Conservation (phyloP, 495 filamentous ascomycete species). For the Annulohypoxylon stygium region DNA sequence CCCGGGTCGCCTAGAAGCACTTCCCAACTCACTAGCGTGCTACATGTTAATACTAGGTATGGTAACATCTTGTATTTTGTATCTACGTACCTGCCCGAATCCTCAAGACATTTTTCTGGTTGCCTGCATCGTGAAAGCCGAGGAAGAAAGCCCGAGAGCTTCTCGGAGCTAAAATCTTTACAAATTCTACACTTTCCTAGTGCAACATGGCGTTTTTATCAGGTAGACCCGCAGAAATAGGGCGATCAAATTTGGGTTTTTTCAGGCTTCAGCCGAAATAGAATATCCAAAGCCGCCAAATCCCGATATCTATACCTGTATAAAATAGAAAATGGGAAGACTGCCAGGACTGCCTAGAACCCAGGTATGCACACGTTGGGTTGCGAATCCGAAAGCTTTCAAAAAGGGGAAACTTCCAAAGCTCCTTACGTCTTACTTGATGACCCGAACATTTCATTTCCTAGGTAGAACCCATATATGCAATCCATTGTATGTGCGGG, state of each 20-base stretch:
- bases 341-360: neutral
- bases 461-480: constrained; percentile 4
- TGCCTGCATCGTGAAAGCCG: constrained; percentile 13
- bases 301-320: neutral
- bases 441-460: neutral
- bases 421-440: neutral
- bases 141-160: constrained; percentile 22
- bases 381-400: neutral
- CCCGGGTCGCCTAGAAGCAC: constrained; percentile 19
- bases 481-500: neutral
- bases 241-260: constrained; percentile 11
- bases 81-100: neutral
- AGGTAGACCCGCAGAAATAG: constrained; percentile 24
- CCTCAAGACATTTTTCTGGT: neutral
- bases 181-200: neutral
- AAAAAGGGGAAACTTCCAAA: neutral
- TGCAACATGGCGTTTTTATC: constrained; percentile 22
- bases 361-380: neutral
- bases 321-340: neutral
- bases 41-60: constrained; percentile 1
- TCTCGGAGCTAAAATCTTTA: constrained; percentile 34
- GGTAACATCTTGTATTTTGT: neutral
- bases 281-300: constrained; percentile 6
- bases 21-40: constrained; percentile 21
- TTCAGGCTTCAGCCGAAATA: constrained; percentile 25